These are phyloP conservation scores for Microstroma glucosiphilum DNA, from an alignment of 1,284 basidiomycete genomes.

Conservation along the genomic window DNA sequence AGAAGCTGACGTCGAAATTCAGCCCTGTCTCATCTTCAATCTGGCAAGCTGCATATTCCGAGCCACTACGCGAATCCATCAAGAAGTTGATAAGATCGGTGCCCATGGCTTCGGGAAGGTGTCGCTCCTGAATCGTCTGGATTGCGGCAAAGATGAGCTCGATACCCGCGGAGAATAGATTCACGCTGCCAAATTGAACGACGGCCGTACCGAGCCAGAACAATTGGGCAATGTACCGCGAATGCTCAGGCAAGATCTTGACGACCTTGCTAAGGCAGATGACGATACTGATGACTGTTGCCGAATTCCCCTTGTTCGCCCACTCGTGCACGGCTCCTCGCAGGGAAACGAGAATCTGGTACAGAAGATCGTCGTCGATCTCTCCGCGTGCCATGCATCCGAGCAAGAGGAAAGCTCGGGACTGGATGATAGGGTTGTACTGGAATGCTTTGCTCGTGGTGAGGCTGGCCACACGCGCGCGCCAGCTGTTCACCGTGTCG, in stretches of 20 bases:
- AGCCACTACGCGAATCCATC: constrained; percentile 38
- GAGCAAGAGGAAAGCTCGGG: constrained; percentile 78
- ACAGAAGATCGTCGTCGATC: constrained; percentile 76
- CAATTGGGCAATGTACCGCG: constrained; percentile 44
- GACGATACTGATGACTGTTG: constrained; percentile 47
- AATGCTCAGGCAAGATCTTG: constrained; percentile 35
- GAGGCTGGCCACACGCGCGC: constrained; percentile 84
- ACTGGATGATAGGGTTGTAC: constrained; percentile 79
- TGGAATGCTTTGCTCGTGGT: constrained; percentile 90
- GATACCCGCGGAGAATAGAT: constrained; percentile 40
- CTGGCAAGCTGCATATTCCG: constrained; percentile 36
- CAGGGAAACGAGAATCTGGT: constrained; percentile 75
- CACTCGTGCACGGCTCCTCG: constrained; percentile 43
- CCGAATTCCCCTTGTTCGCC: constrained; percentile 35
- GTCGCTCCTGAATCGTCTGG: constrained; percentile 28
- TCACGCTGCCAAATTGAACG: constrained; percentile 41
- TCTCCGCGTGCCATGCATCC: constrained; percentile 65
- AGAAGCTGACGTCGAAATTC: constrained; percentile 47
- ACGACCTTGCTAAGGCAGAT: constrained; percentile 45
- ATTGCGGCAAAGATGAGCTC: constrained; percentile 38
- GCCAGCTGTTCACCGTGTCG: constrained; percentile 82
- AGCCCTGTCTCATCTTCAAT: constrained; percentile 44
- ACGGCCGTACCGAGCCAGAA: constrained; percentile 45
- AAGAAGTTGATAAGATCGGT: constrained; percentile 32
- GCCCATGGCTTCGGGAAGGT: constrained; percentile 25